Conservation (phyloP, 352 stramenopile genomes). For the Phytophthora crassamura region DNA sequence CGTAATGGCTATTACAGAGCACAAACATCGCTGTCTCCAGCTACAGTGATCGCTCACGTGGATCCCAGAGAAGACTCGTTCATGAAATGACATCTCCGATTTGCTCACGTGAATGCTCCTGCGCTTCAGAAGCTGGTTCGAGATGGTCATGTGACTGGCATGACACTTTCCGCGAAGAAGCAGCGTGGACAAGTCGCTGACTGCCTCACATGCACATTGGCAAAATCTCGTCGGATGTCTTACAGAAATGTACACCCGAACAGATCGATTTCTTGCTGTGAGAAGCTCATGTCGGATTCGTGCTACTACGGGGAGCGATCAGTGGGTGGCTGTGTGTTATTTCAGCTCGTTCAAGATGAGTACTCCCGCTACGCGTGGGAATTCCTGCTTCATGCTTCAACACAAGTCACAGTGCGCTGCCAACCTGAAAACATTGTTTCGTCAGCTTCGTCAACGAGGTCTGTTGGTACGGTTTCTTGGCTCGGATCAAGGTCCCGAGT, state of each 20-base stretch:
- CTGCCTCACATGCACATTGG: slow-evolving; percentile 1
- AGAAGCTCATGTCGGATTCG: background rate
- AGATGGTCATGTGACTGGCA: background rate
- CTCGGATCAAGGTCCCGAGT: background rate
- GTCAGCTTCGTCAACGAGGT: background rate
- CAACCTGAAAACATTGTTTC: slow-evolving; percentile 5
- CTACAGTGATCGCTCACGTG: background rate
- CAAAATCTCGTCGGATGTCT: slow-evolving; percentile 1
- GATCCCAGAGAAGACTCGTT: background rate
- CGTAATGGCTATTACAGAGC: background rate
- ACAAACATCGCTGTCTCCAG: background rate
- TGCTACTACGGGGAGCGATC: slow-evolving; percentile 1
- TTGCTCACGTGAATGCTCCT: background rate
- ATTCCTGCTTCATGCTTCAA: slow-evolving; percentile 2
- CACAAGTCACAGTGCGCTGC: background rate
- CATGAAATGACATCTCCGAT: background rate
- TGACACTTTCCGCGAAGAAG: background rate
- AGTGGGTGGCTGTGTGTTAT: background rate
- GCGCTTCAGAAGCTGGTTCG: background rate
- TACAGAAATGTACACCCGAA: background rate
- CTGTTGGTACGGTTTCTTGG: background rate
- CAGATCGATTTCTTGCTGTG: background rate
- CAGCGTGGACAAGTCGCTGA: background rate
- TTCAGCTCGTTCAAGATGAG: slow-evolving; percentile 2
- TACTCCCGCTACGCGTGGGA: background rate